Base-by-base conservation (phyloP, 2,329 filamentous ascomycete genomes). In the Pseudocercospora crystallina region DNA sequence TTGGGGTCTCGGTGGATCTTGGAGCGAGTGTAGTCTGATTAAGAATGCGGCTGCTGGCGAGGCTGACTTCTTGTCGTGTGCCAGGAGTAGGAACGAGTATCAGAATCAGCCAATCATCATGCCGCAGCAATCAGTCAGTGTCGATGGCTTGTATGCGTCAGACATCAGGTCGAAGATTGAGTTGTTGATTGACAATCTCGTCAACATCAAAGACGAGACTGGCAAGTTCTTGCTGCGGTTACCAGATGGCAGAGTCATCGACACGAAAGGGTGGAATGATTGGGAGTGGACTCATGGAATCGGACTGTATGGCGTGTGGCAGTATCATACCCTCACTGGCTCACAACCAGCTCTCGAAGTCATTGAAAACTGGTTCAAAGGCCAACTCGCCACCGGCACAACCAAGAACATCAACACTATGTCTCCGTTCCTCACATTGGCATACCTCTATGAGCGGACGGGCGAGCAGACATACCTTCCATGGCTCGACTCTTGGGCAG, bases 341-440 rank as follows among this genome's bases (percentile, higher is more conserved):
- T 81, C 85, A 29, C 68, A 74, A 1, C 69, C 73, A 29, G 80
- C 81, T 47, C 77, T 90, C 14, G 69, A 76, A 54, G 83, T 86
- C 54, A 89, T 91, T 60, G 78, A 87, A 63, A 77, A 80, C 50
- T 92, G 88, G 88, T 91, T 89, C 70, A 73, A 75, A 5, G 79
- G 78, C 41, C 83, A 87, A 8, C 84, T 90, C 54, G 78, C 77
- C 1, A 83, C 84, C 48, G 85, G 86, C 14, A 91, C 88, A 3
- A 89, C 86, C 34, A 91, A 91, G 68, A 91, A 91, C 69, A 90
- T 90, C 77, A 90, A 90, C 74, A 90, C 88, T 12, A 90, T 91
- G 86, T 26, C 20, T 10, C 84, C 84, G 0, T 88, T 91, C 68
- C 73, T 90, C 14, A 89, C 87, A 0, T 77, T 91, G 1, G 87